phyloP scores from a whole-genome alignment of 2,329 filamentous ascomycete species.

The Calonectria leucothoes region DNA sequence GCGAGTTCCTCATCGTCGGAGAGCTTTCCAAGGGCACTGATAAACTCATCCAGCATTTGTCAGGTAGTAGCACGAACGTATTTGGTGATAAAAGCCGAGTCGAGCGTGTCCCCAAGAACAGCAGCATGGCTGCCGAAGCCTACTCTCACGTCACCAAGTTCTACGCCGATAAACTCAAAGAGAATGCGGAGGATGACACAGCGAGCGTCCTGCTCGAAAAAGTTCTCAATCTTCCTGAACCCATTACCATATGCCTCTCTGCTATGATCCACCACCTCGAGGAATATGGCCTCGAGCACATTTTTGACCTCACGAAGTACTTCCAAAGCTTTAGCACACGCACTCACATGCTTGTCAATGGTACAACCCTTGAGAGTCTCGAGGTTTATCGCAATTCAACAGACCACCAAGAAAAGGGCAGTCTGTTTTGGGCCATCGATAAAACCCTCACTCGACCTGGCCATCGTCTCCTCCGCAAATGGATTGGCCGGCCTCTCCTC shows the following conservation, averaged over 20 bases:
- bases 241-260: constrained; percentile 91
- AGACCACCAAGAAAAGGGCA: constrained; percentile 85
- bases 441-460: constrained; percentile 93
- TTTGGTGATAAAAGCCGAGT: constrained; percentile 93
- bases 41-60: constrained; percentile 90
- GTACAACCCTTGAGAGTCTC: constrained; percentile 91
- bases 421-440: constrained; percentile 94
- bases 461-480: constrained; percentile 88
- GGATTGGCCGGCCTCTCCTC: constrained; percentile 91
- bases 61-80: constrained; percentile 88
- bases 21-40: constrained; percentile 91
- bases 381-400: constrained; percentile 97
- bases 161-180: constrained; percentile 87
- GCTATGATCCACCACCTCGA: constrained; percentile 95
- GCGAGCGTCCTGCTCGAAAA: constrained; percentile 81
- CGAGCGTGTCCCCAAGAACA: constrained; percentile 80
- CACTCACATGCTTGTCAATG: constrained; percentile 95
- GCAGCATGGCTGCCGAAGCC: constrained; percentile 85
- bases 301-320: constrained; percentile 96
- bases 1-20: constrained; percentile 93
- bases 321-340: constrained; percentile 95
- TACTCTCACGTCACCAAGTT: constrained; percentile 93
- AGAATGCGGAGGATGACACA: constrained; percentile 64
- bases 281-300: constrained; percentile 93
- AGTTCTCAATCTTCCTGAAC: constrained; percentile 84